Percentiles rank a stretch among this genome's conserved stretches.
Evolutionary conservation across 129 eudicot genomes (phyloP).

Genomic region (Logfia minima): DNA sequence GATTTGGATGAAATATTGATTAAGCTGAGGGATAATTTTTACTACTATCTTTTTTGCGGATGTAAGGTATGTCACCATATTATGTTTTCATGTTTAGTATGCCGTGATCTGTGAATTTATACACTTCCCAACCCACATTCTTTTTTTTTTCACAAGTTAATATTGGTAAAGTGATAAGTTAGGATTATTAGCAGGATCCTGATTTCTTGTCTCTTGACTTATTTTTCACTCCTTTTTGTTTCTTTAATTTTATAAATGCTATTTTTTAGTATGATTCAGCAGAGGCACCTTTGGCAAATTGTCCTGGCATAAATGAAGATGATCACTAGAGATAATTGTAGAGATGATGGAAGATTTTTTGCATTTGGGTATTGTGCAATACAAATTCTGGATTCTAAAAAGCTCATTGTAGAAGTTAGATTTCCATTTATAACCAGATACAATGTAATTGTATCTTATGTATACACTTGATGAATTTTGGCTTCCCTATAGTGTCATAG

Average conservation of each 20-base stretch:
- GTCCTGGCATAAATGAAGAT: slow-evolving; percentile 87
- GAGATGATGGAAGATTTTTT: not conserved
- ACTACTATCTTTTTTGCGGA: slow-evolving; percentile 95
- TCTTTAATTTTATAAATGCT: not conserved
- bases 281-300: slow-evolving; percentile 57
- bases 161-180: not conserved
- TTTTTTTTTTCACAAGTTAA: too few species aligned
- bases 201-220: not conserved
- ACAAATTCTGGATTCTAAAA: not conserved
- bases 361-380: not conserved
- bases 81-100: slow-evolving; percentile 10
- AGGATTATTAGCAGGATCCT: not conserved
- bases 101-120: not conserved
- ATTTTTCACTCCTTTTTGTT: not conserved
- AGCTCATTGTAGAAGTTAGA: not conserved
- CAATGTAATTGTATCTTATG: not conserved
- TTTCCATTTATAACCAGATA: too few species aligned
- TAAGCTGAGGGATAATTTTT: slow-evolving; percentile 82
- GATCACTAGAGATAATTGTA: slow-evolving; percentile 52
- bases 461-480: not conserved
- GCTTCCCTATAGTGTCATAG: not conserved
- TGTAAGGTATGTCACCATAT: slow-evolving; percentile 57
- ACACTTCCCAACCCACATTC: not conserved
- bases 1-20: slow-evolving; percentile 64
- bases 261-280: slow-evolving; percentile 69